These are phyloP conservation scores for Flaveria robusta DNA, from an alignment of 129 eudicot species.

Conservation along the genomic window DNA sequence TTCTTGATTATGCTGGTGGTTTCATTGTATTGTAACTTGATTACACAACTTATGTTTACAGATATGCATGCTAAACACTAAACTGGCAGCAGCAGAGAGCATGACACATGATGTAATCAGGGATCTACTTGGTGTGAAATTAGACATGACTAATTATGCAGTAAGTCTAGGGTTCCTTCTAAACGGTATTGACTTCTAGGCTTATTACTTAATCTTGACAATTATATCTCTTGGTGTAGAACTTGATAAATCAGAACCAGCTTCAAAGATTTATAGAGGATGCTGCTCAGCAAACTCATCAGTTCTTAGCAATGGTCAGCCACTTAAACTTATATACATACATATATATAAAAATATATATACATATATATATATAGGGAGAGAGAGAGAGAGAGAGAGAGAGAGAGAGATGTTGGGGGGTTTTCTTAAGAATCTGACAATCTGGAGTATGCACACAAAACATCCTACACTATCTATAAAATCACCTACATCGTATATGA, in stretches of 20 bases:
- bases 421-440: too few relatives aligned
- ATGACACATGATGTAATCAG: slow-evolving; percentile 94
- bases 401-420: too few relatives aligned
- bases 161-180: slow-evolving; percentile 49
- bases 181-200: neutral
- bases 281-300: slow-evolving; percentile 65
- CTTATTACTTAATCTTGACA: slow-evolving; percentile 17
- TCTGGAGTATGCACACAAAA: too few relatives aligned
- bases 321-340: neutral
- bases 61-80: slow-evolving; percentile 69
- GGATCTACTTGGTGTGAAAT: slow-evolving; percentile 86
- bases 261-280: slow-evolving; percentile 66
- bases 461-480: too few relatives aligned
- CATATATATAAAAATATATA: neutral
- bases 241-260: slow-evolving; percentile 65
- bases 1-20: neutral
- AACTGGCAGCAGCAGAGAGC: slow-evolving; percentile 82
- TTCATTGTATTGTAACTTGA: slow-evolving; percentile 11
- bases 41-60: slow-evolving; percentile 31
- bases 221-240: slow-evolving; percentile 39
- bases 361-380: too few relatives aligned
- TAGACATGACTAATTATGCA: slow-evolving; percentile 80
- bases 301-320: slow-evolving; percentile 54
- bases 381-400: too few relatives aligned
- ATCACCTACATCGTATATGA: too few relatives aligned